phyloP scores from a whole-genome alignment of 768 basidiomycete genomes.

The Pisolithus albus region DNA sequence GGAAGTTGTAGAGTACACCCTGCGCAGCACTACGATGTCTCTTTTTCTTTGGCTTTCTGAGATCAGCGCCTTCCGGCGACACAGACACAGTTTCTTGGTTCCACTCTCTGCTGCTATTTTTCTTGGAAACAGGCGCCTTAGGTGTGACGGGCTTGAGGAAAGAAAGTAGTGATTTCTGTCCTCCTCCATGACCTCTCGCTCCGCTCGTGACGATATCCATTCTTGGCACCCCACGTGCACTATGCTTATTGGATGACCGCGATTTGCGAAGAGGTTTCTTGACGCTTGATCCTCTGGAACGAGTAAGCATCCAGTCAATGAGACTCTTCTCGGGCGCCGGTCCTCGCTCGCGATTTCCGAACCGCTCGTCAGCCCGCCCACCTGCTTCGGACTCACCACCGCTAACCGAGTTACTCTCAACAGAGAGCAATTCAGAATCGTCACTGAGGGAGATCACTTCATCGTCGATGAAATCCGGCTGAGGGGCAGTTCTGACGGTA shows the following conservation, averaged over 20 bases:
- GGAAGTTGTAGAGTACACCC: constrained; percentile 33
- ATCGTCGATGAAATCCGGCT: constrained; percentile 2
- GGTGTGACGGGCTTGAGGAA: constrained; percentile 18
- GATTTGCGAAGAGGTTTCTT: constrained; percentile 15
- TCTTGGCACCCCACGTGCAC: constrained; percentile 8
- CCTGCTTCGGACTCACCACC: constrained; percentile 26
- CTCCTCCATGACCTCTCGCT: constrained; percentile 25
- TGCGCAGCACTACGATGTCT: constrained; percentile 23
- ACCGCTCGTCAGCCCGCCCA: constrained; percentile 29
- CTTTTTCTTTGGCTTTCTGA: constrained; percentile 20
- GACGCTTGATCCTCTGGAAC: constrained; percentile 25
- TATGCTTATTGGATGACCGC: constrained; percentile 8
- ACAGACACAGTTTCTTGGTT: constrained; percentile 7
- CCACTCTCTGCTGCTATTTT: constrained; percentile 5
- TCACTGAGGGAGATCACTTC: constrained; percentile 20
- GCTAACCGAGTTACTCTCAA: constrained; percentile 11
- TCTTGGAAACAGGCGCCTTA: constrained; percentile 3
- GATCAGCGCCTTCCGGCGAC: constrained; percentile 3
- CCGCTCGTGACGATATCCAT: constrained; percentile 36
- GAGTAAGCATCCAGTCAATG: constrained; percentile 65
- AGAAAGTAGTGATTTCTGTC: constrained; percentile 35
- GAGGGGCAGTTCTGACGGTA: constrained; percentile 13
- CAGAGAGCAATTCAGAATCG: constrained; percentile 4
- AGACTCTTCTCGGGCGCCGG: constrained; percentile 37
- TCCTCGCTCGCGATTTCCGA: constrained; percentile 19